A percentile compares a stretch with the other conserved stretches of the same genome.
These are phyloP conservation scores for Cenococcum geophilum DNA, from an alignment of 495 filamentous ascomycete genomes.

Conservation along the genomic window DNA sequence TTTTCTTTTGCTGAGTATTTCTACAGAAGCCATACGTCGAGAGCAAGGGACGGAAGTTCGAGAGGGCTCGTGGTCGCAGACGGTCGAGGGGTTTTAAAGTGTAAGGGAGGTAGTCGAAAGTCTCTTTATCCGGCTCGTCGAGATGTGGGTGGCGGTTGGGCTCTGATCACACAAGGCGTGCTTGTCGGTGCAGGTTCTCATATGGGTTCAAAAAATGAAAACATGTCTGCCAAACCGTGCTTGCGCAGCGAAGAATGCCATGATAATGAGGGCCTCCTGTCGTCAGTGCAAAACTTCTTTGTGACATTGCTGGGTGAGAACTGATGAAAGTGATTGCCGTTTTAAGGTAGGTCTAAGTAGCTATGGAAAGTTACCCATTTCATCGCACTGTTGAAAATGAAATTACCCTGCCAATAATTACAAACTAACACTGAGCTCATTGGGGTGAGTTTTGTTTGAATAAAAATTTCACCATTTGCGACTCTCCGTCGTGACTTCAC, in stretches of 20 bases:
- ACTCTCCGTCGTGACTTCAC: too few species aligned
- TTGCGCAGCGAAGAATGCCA: not conserved
- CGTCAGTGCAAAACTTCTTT: not conserved
- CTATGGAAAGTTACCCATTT: too few species aligned
- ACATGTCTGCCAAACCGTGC: conserved; percentile 10
- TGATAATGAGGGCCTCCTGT: not conserved
- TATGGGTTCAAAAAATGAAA: conserved; percentile 26
- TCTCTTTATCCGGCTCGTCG: conserved; percentile 23
- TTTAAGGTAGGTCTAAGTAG: too few species aligned
- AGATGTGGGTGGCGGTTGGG: conserved; percentile 18
- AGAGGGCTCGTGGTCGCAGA: conserved; percentile 94
- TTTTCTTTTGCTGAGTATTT: conserved; percentile 33
- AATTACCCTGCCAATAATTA: too few species aligned
- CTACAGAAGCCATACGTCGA: conserved; percentile 85
- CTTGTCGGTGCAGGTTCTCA: conserved; percentile 16
- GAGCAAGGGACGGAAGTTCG: conserved; percentile 99
- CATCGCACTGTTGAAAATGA: too few species aligned
- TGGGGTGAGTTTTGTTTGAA: too few species aligned
- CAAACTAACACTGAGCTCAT: too few species aligned
- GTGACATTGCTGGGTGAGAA: too few species aligned
- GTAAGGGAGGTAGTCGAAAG: conserved; percentile 44
- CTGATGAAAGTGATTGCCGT: too few species aligned
- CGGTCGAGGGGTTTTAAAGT: conserved; percentile 98
- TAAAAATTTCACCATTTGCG: too few species aligned
- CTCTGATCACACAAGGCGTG: conserved; percentile 22